A percentile compares a stretch with the other conserved stretches of the same genome.
Conservation (phyloP, 441 rosid species). For the Populus trichocarpa region DNA sequence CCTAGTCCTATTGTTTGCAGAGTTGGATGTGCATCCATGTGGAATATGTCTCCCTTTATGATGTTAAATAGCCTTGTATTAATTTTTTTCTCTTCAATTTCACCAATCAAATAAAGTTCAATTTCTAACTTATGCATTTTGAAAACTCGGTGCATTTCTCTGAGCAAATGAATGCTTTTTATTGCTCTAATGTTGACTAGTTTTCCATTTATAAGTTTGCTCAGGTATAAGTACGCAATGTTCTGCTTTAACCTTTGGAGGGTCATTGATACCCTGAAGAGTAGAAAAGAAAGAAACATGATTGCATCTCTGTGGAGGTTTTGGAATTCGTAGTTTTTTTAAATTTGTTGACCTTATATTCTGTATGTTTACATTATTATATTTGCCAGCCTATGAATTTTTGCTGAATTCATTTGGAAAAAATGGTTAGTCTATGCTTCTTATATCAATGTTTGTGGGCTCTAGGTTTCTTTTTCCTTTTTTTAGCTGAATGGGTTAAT, state of each 20-base stretch:
- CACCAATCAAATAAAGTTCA: not conserved
- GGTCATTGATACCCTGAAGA: not conserved
- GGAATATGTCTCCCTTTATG: not conserved
- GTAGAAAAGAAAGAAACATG: not conserved
- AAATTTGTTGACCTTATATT: not conserved
- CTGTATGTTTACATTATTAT: not conserved
- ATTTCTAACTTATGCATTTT: not conserved
- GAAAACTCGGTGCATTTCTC: not conserved
- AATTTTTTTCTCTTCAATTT: not conserved
- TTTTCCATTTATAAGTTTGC: not conserved
- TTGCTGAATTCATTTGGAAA: not conserved
- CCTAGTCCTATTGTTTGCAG: not conserved
- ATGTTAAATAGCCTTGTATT: not conserved
- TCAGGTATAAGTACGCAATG: not conserved
- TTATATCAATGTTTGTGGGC: not conserved
- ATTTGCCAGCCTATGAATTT: not conserved
- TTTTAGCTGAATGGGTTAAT: not conserved
- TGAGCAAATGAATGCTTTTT: not conserved
- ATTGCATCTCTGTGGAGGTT: not conserved
- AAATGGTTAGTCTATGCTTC: not conserved
- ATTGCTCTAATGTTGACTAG: not conserved
- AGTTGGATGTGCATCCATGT: not conserved
- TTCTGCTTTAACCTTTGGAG: constrained; percentile 1
- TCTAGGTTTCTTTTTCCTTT: not conserved
- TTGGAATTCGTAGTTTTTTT: not conserved